Percentiles rank a stretch among this genome's conserved stretches.
Evolutionary conservation across 345 rosid genomes (phyloP).

Genomic region (Dipteronia sinensis): DNA sequence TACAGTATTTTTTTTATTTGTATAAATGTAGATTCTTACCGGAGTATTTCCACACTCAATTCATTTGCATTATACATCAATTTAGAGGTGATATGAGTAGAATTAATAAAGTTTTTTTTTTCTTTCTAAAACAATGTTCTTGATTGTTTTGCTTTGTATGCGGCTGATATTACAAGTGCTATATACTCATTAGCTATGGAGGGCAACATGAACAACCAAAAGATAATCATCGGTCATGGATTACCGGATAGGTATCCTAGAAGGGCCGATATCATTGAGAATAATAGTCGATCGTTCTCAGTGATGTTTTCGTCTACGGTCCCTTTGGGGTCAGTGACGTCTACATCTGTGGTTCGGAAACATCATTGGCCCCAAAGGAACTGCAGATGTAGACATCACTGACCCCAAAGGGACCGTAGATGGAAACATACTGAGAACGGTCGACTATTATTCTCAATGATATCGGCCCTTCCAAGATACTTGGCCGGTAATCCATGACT

Average conservation of each 20-base stretch:
- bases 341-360: no score
- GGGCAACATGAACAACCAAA: not conserved
- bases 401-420: no score
- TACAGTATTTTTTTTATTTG: not conserved
- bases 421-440: not conserved
- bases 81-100: conserved; percentile 11
- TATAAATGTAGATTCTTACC: conserved; percentile 11
- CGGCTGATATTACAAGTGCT: not conserved
- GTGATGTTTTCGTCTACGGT: not conserved
- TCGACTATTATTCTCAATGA: no score
- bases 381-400: no score
- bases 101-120: not conserved
- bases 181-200: not conserved
- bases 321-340: no score
- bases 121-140: not conserved
- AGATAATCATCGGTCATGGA: not conserved
- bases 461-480: not conserved
- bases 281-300: not conserved
- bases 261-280: not conserved
- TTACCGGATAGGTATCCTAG: not conserved
- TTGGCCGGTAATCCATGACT: not conserved
- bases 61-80: not conserved
- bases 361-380: no score
- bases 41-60: conserved; percentile 10
- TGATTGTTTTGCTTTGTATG: not conserved